Evolutionary conservation across 805 yeast species (phyloP), one percentile per base, ranked within the genome.

Genomic region (Ogataea dorogensis): DNA sequence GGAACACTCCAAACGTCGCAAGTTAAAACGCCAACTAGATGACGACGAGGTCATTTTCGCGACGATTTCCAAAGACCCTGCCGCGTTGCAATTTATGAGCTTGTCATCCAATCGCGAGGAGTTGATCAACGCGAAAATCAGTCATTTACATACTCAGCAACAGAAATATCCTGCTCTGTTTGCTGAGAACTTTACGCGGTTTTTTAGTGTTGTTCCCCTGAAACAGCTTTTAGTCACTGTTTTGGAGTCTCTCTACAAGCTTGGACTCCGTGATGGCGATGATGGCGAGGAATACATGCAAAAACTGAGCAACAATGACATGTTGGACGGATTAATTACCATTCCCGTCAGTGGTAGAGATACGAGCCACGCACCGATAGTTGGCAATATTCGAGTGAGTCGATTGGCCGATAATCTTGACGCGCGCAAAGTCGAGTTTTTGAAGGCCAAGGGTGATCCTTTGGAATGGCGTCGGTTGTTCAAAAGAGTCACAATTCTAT

Each of bases 381-480:
- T 64, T 17, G 84, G 85, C 0, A 56, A 59, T 15, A 67, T 77
- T 31, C 63, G 61, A 17, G 64, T 78, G 8, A 53, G 63, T 2
- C 55, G 59, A 23, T 51, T 72, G 38, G 58, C 59, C 1, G 68
- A 64, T 20, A 62, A 63, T 18, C 47, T 62, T 34, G 53, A 56
- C 8, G 61, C 71, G 34, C 68, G 73, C 39, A 72, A 70, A 33
- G 65, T 81, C 0, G 75, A 71, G 35, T 79, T 81, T 47, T 56
- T 70, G 23, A 76, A 75, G 46, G 62, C 70, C 3, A 68, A 69
- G 22, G 86, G 84, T 0, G 87, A 81, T 58, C 87, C 88, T 0
- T 53, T 81, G 25, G 88, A 81, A 54, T 81, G 88, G 88, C 67
- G 88, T 56, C 59, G 78, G 11, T 60, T 81, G 13, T 81, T 82